These are phyloP conservation scores for Calophaca sinica DNA, from an alignment of 306 rosid genomes.

Conservation along the genomic window DNA sequence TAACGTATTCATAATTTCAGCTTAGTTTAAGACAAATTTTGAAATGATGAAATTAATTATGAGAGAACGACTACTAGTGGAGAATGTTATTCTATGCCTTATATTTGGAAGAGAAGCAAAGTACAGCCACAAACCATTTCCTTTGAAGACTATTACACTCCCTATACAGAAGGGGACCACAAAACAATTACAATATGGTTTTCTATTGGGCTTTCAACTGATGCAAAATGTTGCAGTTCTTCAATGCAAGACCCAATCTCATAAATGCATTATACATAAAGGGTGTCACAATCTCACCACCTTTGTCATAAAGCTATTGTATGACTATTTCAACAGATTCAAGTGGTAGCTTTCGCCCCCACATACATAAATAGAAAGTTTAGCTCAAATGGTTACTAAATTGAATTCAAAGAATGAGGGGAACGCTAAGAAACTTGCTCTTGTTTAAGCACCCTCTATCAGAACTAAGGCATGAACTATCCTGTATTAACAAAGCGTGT, in stretches of 20 bases:
- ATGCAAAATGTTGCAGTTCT: constrained; percentile 35
- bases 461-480: no score
- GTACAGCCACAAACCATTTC: constrained; percentile 13
- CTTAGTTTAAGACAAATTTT: no score
- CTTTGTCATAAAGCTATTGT: constrained; percentile 31
- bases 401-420: constrained; percentile 33
- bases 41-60: no score
- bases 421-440: background rate
- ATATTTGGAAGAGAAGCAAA: background rate
- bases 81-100: no score
- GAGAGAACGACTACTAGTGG: no score
- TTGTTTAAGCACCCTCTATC: no score
- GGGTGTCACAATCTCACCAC: constrained; percentile 38
- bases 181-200: constrained; percentile 39
- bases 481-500: no score
- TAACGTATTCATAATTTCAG: no score
- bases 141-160: constrained; percentile 11
- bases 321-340: constrained; percentile 14
- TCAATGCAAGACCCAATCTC: constrained; percentile 53
- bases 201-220: constrained; percentile 42
- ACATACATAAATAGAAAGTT: constrained; percentile 16
- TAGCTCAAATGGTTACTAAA: constrained; percentile 34
- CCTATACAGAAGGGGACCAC: constrained; percentile 46
- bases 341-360: constrained; percentile 19
- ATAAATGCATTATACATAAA: constrained; percentile 45